Evolutionary conservation across 192 early-diverging fungal genomes (phyloP).

Genomic region (Chytriomyces hyalinus): DNA sequence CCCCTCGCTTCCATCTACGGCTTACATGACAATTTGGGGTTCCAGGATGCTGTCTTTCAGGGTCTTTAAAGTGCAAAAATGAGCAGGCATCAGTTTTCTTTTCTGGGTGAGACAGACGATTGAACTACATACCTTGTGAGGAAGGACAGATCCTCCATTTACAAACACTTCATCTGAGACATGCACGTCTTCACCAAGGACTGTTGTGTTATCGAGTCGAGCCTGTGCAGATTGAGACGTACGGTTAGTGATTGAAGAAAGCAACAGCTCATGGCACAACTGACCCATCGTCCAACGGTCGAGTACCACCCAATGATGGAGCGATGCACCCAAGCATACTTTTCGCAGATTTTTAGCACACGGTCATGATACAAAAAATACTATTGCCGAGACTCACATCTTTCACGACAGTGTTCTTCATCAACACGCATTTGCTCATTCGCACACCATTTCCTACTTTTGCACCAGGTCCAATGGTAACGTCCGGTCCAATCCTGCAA

Average conservation of each 20-base stretch:
- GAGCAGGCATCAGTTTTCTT: not conserved
- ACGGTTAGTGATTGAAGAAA: too few species aligned
- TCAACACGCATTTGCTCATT: constrained; percentile 83
- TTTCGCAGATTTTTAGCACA: not conserved
- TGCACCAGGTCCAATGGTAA: constrained; percentile 92
- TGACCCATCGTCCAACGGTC: constrained; percentile 87
- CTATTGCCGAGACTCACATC: constrained; percentile 50
- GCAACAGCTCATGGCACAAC: not conserved
- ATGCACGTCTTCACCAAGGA: constrained; percentile 96
- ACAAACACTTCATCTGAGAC: constrained; percentile 92
- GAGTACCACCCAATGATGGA: constrained; percentile 97
- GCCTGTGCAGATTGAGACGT: constrained; percentile 34
- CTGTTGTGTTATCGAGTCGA: constrained; percentile 89
- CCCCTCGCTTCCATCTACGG: not conserved
- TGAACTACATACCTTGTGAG: constrained; percentile 73
- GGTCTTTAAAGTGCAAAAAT: constrained; percentile 43
- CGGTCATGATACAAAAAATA: not conserved
- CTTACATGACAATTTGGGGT: constrained; percentile 92
- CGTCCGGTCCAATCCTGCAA: constrained; percentile 97
- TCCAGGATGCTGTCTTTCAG: constrained; percentile 87
- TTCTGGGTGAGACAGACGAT: not conserved
- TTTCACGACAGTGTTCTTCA: constrained; percentile 83
- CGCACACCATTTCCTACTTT: constrained; percentile 94
- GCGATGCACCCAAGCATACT: constrained; percentile 79
- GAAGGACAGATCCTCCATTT: constrained; percentile 93